phyloP scores from a whole-genome alignment of 345 rosid genomes.

The Nephelium lappaceum region DNA sequence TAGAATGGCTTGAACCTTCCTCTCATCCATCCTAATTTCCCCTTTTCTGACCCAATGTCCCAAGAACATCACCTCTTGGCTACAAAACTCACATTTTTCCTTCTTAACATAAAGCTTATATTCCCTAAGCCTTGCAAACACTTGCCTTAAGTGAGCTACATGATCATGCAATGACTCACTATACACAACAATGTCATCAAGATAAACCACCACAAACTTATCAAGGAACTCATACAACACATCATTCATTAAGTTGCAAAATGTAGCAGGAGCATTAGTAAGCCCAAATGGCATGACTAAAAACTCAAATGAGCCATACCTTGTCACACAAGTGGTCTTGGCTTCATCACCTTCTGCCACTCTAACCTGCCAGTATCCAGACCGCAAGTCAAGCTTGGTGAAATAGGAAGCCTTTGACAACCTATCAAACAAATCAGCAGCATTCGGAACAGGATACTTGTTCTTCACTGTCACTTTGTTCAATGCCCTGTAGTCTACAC shows the following conservation, averaged over 20 bases:
- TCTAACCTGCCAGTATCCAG: too few relatives aligned
- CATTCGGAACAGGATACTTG: too few relatives aligned
- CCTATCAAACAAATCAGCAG: too few relatives aligned
- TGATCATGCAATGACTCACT: neutral
- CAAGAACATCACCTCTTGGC: neutral
- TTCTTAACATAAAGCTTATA: neutral
- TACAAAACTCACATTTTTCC: neutral
- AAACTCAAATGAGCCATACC: too few relatives aligned
- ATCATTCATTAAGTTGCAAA: neutral
- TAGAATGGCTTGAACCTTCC: neutral
- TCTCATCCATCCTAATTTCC: neutral
- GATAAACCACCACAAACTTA: neutral
- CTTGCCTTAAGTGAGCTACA: neutral
- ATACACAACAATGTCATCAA: neutral
- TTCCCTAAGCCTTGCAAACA: neutral
- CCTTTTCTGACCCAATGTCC: neutral
- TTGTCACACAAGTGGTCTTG: too few relatives aligned
- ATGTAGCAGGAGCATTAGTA: neutral
- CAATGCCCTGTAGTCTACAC: too few relatives aligned
- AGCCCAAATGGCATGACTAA: neutral
- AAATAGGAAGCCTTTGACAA: too few relatives aligned
- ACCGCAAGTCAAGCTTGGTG: too few relatives aligned
- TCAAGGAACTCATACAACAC: neutral
- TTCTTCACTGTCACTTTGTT: too few relatives aligned
- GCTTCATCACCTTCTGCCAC: too few relatives aligned